Evolutionary conservation across 129 eudicot species (phyloP).

Genomic region (Ambrosia artemisiifolia): DNA sequence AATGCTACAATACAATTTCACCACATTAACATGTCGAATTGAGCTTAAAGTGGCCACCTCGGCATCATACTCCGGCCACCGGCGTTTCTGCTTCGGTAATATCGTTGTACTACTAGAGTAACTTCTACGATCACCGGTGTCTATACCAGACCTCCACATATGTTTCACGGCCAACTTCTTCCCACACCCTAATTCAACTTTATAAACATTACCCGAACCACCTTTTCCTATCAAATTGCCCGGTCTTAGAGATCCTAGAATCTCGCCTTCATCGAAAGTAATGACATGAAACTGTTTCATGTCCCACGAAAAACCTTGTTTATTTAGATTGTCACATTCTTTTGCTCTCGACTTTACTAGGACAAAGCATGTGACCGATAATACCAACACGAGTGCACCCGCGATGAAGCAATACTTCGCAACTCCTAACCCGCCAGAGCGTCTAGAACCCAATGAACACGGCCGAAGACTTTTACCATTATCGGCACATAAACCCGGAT

Average conservation of each 20-base stretch:
- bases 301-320: slow-evolving; percentile 43
- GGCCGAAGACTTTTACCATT: slow-evolving; percentile 22
- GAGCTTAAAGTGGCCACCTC: slow-evolving; percentile 63
- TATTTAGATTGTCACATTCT: neutral
- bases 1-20: slow-evolving; percentile 66
- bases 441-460: slow-evolving; percentile 37
- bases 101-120: slow-evolving; percentile 34
- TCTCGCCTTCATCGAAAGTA: slow-evolving; percentile 48
- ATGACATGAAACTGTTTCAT: slow-evolving; percentile 55
- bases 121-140: slow-evolving; percentile 29
- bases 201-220: slow-evolving; percentile 62
- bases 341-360: slow-evolving; percentile 23
- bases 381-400: slow-evolving; percentile 31
- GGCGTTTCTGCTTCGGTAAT: slow-evolving; percentile 31
- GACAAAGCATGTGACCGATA: slow-evolving; percentile 29
- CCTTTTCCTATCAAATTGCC: slow-evolving; percentile 61
- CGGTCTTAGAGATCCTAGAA: slow-evolving; percentile 38
- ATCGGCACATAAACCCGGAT: slow-evolving; percentile 53
- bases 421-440: slow-evolving; percentile 26
- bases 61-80: slow-evolving; percentile 55
- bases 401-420: slow-evolving; percentile 39
- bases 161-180: slow-evolving; percentile 59
- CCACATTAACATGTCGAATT: slow-evolving; percentile 65
- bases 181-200: slow-evolving; percentile 46
- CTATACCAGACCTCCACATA: slow-evolving; percentile 41